Percentiles rank a stretch among this genome's conserved stretches.
Evolutionary conservation across 441 rosid genomes (phyloP).

Genomic region (Populus tomentosa): DNA sequence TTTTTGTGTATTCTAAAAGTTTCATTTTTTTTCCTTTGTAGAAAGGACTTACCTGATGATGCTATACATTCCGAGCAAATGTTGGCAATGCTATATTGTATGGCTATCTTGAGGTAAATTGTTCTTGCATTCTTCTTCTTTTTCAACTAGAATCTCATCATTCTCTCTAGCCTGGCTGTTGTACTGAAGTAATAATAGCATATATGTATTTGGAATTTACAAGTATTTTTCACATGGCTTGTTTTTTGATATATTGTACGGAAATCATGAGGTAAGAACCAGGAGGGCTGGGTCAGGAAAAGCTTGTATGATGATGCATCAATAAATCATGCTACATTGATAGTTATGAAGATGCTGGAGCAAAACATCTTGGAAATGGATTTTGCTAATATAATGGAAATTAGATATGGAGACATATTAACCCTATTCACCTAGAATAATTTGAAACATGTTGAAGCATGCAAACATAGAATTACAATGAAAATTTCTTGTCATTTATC

Average conservation of each 20-base stretch:
- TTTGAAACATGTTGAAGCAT: neutral
- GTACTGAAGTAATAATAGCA: neutral
- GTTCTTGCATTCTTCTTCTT: constrained; percentile 2
- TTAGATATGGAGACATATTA: neutral
- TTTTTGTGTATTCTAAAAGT: neutral
- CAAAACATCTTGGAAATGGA: neutral
- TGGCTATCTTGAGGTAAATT: constrained; percentile 80
- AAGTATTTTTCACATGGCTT: neutral
- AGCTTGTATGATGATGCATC: neutral
- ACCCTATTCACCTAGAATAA: neutral
- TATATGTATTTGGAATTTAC: neutral
- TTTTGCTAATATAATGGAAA: neutral
- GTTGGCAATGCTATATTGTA: constrained; percentile 78
- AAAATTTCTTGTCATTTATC: no score
- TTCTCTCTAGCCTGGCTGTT: neutral
- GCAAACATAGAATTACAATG: no score
- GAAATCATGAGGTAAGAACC: neutral
- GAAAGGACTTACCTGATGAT: constrained; percentile 43
- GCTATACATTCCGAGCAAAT: constrained; percentile 67
- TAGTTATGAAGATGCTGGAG: neutral
- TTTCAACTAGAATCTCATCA: neutral
- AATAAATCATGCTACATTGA: neutral
- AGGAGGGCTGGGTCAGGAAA: neutral
- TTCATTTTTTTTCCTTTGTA: constrained; percentile 15
- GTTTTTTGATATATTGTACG: neutral